Evolutionary conservation across 768 basidiomycete genomes (phyloP).

Genomic region (Podaxis carcinomalis): DNA sequence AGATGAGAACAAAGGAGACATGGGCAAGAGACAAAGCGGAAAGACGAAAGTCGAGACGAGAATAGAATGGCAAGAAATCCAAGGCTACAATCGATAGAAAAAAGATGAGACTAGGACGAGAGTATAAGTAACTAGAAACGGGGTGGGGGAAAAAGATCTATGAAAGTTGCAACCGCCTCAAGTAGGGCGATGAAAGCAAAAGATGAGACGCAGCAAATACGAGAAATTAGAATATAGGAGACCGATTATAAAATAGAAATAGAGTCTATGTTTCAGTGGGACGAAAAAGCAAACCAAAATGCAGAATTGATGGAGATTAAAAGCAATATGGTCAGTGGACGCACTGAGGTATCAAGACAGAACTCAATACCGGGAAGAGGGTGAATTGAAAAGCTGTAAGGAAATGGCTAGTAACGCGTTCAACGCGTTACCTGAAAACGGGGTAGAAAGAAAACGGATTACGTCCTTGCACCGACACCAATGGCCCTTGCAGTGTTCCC

Average conservation of each 20-base stretch:
- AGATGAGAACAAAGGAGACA: background rate
- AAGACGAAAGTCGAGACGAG: background rate
- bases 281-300: slow-evolving; percentile 13
- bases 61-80: slow-evolving; percentile 12
- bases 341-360: slow-evolving; percentile 12
- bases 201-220: background rate
- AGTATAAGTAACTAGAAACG: background rate
- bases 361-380: slow-evolving; percentile 5
- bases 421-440: background rate
- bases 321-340: slow-evolving; percentile 28
- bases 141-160: slow-evolving; percentile 11
- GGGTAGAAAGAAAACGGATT: background rate
- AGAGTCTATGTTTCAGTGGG: slow-evolving; percentile 12
- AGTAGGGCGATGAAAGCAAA: slow-evolving; percentile 14
- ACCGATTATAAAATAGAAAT: slow-evolving; percentile 13
- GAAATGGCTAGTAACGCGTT: background rate
- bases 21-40: background rate
- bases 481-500: slow-evolving; percentile 8
- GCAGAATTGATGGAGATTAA: slow-evolving; percentile 18
- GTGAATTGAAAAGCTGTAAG: background rate
- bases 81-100: slow-evolving; percentile 14
- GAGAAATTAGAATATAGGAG: slow-evolving; percentile 1
- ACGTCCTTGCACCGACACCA: slow-evolving; percentile 8
- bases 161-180: slow-evolving; percentile 7
- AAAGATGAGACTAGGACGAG: background rate